These are phyloP conservation scores for Lophiotrema nucula DNA, from an alignment of 495 filamentous ascomycete genomes.

Conservation along the genomic window DNA sequence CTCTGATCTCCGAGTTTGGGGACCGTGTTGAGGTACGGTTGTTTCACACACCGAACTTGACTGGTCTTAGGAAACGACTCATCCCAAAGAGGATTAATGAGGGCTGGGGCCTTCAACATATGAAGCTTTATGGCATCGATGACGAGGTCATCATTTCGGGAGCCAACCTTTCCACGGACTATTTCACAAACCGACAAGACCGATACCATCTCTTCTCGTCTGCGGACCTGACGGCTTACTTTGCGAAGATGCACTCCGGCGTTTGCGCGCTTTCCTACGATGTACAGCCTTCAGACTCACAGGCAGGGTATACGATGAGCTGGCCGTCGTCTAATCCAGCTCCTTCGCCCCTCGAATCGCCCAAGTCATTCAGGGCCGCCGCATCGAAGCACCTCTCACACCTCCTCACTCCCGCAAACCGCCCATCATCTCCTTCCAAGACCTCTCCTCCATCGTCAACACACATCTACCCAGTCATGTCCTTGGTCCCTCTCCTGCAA, in stretches of 20 bases:
- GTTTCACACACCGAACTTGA: constrained; percentile 97
- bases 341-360: constrained; percentile 67
- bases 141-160: constrained; percentile 95
- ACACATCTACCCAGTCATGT: constrained; percentile 78
- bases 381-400: constrained; percentile 64
- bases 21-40: constrained; percentile 90
- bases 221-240: constrained; percentile 77
- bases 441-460: constrained; percentile 52
- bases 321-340: constrained; percentile 79
- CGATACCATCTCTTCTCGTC: constrained; percentile 90
- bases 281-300: constrained; percentile 54
- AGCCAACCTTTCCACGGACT: constrained; percentile 89
- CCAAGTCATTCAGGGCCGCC: constrained; percentile 63
- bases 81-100: constrained; percentile 92
- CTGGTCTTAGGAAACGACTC: constrained; percentile 75
- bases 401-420: constrained; percentile 56
- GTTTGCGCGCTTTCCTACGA: constrained; percentile 78
- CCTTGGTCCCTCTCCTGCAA: constrained; percentile 82
- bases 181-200: constrained; percentile 95
- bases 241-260: constrained; percentile 68
- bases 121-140: constrained; percentile 97
- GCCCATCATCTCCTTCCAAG: constrained; percentile 38
- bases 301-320: constrained; percentile 65
- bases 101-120: constrained; percentile 97
- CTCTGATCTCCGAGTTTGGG: constrained; percentile 79